Percentiles rank a stretch among this genome's conserved stretches.
These are phyloP conservation scores for Globisporangium apiculatum DNA, from an alignment of 352 stramenopile genomes.

Conservation along the genomic window DNA sequence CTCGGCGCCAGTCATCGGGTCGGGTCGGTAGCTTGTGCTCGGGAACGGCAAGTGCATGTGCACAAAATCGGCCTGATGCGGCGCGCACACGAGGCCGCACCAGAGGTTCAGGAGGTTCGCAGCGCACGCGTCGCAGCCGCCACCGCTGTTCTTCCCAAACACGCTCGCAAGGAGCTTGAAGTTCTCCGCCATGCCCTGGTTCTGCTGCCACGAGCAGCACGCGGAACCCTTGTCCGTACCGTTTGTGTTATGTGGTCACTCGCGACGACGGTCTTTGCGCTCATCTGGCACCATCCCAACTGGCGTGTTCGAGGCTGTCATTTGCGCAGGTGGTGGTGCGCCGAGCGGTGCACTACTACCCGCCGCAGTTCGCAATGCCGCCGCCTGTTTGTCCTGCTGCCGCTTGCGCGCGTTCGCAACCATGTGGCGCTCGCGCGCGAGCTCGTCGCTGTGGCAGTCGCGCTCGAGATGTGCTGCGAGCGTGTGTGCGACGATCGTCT, in stretches of 20 bases:
- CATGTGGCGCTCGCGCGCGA: conserved; percentile 16
- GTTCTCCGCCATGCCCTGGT: conserved; percentile 82
- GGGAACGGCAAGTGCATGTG: too few relatives aligned
- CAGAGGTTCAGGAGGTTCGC: conserved; percentile 83
- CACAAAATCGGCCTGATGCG: too few relatives aligned
- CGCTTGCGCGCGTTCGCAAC: conserved; percentile 25
- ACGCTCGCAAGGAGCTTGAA: conserved; percentile 69
- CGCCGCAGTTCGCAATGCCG: too few relatives aligned
- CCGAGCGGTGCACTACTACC: too few relatives aligned
- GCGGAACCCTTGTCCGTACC: conserved; percentile 33
- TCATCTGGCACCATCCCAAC: too few relatives aligned
- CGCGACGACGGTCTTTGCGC: too few relatives aligned
- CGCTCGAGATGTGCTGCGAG: conserved; percentile 25
- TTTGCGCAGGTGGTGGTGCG: too few relatives aligned
- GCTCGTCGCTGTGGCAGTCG: conserved; percentile 31
- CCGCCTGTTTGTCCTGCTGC: neutral
- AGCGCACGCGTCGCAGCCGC: conserved; percentile 75
- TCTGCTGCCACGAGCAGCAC: conserved; percentile 89
- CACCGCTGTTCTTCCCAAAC: conserved; percentile 59
- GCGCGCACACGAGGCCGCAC: conserved; percentile 83
- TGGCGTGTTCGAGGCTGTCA: too few relatives aligned
- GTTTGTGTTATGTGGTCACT: too few relatives aligned
- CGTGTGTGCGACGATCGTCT: conserved; percentile 41
- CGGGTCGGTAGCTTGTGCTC: too few relatives aligned
- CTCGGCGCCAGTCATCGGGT: too few relatives aligned